Evolutionary conservation across 345 rosid genomes (phyloP).

Genomic region (Populus alba): DNA sequence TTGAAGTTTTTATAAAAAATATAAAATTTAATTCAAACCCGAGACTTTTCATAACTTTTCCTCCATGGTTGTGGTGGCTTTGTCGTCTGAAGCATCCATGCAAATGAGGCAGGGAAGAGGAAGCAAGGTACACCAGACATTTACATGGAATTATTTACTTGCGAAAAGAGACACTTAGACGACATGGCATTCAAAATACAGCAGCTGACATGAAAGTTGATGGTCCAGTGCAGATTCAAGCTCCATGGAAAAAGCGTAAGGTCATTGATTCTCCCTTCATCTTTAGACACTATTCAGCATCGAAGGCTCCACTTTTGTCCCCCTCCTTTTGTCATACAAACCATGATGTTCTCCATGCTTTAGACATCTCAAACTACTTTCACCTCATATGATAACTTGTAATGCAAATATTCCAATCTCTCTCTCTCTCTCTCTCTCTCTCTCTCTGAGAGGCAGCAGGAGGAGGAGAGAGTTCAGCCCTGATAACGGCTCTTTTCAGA

Average conservation of each 20-base stretch:
- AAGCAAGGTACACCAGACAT: not conserved
- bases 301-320: slow-evolving; percentile 10
- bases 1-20: too few relatives aligned
- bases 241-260: not conserved
- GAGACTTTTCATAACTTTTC: not conserved
- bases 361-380: slow-evolving; percentile 5
- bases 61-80: not conserved
- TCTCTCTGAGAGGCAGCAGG: not conserved
- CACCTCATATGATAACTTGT: slow-evolving; percentile 1
- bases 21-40: too few relatives aligned
- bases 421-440: not conserved
- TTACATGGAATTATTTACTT: not conserved
- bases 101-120: not conserved
- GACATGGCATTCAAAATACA: slow-evolving; percentile 10
- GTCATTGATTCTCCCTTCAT: not conserved
- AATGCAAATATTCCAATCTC: slow-evolving; percentile 4
- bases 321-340: slow-evolving; percentile 3
- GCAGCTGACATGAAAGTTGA: not conserved
- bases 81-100: too few relatives aligned
- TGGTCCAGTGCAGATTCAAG: slow-evolving; percentile 13
- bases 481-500: too few relatives aligned
- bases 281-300: slow-evolving; percentile 6
- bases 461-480: not conserved
- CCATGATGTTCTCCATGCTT: not conserved
- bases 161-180: slow-evolving; percentile 1